These are phyloP conservation scores for Paramecium biaurelia DNA, from an alignment of 73 alveolate genomes.

Conservation along the genomic window DNA sequence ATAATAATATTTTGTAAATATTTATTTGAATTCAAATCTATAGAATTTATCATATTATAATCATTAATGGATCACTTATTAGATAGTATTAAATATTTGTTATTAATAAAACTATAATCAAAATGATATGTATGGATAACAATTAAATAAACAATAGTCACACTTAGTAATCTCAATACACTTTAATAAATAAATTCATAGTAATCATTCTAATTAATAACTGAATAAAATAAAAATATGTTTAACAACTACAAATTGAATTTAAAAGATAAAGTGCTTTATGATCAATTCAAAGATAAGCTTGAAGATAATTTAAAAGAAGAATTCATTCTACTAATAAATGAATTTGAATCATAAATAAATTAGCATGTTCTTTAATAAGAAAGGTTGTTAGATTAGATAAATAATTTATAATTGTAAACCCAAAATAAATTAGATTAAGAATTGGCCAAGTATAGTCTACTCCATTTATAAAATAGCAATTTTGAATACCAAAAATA, in stretches of 20 bases:
- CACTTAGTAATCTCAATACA: background rate
- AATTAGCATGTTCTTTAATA: background rate
- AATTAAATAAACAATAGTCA: background rate
- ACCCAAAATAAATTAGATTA: conserved; percentile 38
- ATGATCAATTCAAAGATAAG: background rate
- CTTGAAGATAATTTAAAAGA: background rate
- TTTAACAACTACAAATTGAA: conserved; percentile 34
- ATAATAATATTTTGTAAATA: background rate
- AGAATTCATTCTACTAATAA: background rate
- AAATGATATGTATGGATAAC: background rate
- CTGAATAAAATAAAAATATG: background rate
- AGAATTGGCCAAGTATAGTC: conserved; percentile 21
- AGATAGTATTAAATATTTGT: background rate
- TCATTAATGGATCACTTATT: background rate
- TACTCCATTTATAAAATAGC: background rate
- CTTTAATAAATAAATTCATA: background rate
- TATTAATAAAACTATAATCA: background rate
- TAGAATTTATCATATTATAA: background rate
- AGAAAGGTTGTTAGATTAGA: background rate
- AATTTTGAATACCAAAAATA: background rate
- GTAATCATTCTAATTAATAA: background rate
- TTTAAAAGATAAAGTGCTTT: background rate
- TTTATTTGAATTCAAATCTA: background rate
- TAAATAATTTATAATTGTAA: background rate
- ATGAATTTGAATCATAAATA: background rate